A percentile compares a stretch with the other conserved stretches of the same genome.
Conservation (phyloP, 2,329 filamentous ascomycete genomes). For the Paecilomyces sp. region DNA sequence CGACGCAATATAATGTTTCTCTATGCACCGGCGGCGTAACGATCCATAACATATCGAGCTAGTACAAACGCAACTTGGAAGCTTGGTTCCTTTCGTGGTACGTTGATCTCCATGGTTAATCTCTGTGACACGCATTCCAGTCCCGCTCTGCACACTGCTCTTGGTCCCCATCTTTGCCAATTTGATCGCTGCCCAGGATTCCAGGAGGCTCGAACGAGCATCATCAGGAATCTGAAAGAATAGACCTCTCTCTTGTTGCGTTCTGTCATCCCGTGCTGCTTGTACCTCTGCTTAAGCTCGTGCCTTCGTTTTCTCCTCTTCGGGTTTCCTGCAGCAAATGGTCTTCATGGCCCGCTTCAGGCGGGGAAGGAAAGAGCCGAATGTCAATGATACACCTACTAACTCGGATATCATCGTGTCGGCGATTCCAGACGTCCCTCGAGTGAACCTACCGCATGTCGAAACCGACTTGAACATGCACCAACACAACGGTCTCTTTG, state of each 20-base stretch:
- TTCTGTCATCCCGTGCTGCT: background rate
- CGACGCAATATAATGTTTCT: background rate
- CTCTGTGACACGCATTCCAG: background rate
- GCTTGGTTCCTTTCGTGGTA: conserved; percentile 20
- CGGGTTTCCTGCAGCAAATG: background rate
- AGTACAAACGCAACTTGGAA: conserved; percentile 6
- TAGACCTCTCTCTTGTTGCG: background rate
- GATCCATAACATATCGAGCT: background rate
- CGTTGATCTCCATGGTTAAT: conserved; percentile 8
- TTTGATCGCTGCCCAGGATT: background rate
- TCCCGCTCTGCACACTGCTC: background rate
- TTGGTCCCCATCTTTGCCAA: background rate
- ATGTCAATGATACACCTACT: conserved; percentile 17
- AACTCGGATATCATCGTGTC: conserved; percentile 16
- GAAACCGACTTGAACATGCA: conserved; percentile 38
- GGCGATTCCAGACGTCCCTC: conserved; percentile 21
- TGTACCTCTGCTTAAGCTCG: conserved; percentile 2
- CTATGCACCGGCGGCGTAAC: background rate
- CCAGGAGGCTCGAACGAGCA: background rate
- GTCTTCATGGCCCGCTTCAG: conserved; percentile 21
- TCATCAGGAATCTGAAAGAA: background rate
- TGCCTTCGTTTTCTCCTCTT: conserved; percentile 3
- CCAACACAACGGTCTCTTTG: conserved; percentile 32
- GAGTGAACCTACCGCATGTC: conserved; percentile 32
- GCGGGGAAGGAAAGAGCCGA: conserved; percentile 16